phyloP scores from a whole-genome alignment of 2,329 filamentous ascomycete species.

The Fusarium nodosum region DNA sequence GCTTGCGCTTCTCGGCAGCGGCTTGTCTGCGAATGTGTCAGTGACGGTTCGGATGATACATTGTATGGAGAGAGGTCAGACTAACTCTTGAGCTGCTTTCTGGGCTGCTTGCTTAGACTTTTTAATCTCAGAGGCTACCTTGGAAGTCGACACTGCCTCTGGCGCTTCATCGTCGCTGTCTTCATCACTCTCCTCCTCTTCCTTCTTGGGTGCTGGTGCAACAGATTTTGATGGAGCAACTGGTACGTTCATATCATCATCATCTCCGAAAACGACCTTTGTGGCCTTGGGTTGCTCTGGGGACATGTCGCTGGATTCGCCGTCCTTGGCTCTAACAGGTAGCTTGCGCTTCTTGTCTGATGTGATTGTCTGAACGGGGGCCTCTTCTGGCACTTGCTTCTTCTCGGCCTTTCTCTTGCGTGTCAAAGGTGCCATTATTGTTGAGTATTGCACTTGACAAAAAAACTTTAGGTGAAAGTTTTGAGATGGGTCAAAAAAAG shows the following conservation, averaged over 20 bases:
- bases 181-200: slow-evolving; percentile 54
- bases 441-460: slow-evolving; percentile 26
- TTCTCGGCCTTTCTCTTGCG: slow-evolving; percentile 52
- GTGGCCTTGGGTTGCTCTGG: slow-evolving; percentile 44
- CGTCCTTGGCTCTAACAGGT: slow-evolving; percentile 54
- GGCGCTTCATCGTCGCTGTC: slow-evolving; percentile 69
- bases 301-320: slow-evolving; percentile 32
- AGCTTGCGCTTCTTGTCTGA: slow-evolving; percentile 50
- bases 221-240: slow-evolving; percentile 30
- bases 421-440: slow-evolving; percentile 47
- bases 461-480: slow-evolving; percentile 3
- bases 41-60: background rate
- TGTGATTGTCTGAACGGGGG: slow-evolving; percentile 15
- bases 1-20: slow-evolving; percentile 66
- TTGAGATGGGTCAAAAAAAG: slow-evolving; percentile 1
- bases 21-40: slow-evolving; percentile 59
- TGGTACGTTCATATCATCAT: slow-evolving; percentile 47
- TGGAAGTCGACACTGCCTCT: slow-evolving; percentile 69
- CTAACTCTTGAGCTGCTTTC: slow-evolving; percentile 67
- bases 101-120: slow-evolving; percentile 62
- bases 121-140: slow-evolving; percentile 62
- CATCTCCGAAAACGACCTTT: slow-evolving; percentile 55
- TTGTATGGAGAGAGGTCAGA: slow-evolving; percentile 5
- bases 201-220: slow-evolving; percentile 27
- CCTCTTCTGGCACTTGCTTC: slow-evolving; percentile 28